A percentile compares a stretch with the other conserved stretches of the same genome.
Evolutionary conservation across 2,329 filamentous ascomycete genomes (phyloP).

Genomic region (Akanthomyces lecanii): DNA sequence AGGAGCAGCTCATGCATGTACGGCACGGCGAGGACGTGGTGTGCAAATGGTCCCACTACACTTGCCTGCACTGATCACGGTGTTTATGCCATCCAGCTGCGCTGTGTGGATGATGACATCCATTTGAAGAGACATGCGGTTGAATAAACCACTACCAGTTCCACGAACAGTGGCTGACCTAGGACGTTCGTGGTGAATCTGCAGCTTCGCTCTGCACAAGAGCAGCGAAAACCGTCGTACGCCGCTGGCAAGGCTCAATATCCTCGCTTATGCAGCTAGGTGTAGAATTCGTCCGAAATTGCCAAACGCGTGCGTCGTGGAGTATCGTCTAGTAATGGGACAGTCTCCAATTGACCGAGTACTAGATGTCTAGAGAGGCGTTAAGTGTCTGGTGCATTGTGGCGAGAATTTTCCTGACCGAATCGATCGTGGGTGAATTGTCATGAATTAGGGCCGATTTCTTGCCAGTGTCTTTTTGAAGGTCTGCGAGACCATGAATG

Average conservation of each 20-base stretch:
- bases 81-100: slow-evolving; percentile 22
- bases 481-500: slow-evolving; percentile 38
- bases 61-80: slow-evolving; percentile 34
- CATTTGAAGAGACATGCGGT: slow-evolving; percentile 36
- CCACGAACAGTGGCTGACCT: slow-evolving; percentile 46
- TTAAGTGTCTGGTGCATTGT: background rate
- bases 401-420: background rate
- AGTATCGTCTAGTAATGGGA: slow-evolving; percentile 32
- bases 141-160: slow-evolving; percentile 38
- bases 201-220: slow-evolving; percentile 32
- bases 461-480: slow-evolving; percentile 31
- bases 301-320: slow-evolving; percentile 33
- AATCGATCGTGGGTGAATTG: background rate
- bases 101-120: slow-evolving; percentile 30
- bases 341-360: slow-evolving; percentile 41
- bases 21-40: slow-evolving; percentile 36
- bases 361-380: slow-evolving; percentile 32
- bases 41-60: slow-evolving; percentile 41
- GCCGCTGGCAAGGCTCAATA: slow-evolving; percentile 36
- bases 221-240: slow-evolving; percentile 41
- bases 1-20: slow-evolving; percentile 37
- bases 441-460: slow-evolving; percentile 39
- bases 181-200: slow-evolving; percentile 42
- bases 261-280: slow-evolving; percentile 35
- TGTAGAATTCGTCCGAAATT: slow-evolving; percentile 38